These are phyloP conservation scores for Anastatica hierochuntica DNA, from an alignment of 345 rosid genomes.

Conservation along the genomic window DNA sequence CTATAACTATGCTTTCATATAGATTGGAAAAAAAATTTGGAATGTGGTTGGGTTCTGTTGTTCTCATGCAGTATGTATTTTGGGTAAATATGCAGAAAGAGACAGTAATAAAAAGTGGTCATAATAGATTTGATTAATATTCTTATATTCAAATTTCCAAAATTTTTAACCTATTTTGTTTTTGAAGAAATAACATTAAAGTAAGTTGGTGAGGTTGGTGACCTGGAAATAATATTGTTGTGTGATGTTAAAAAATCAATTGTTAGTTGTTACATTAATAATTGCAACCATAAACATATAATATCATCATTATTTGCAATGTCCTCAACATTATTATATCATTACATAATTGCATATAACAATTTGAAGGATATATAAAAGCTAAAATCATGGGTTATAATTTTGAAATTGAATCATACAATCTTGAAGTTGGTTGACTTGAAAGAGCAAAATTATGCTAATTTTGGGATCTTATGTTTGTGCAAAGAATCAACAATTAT, in stretches of 20 bases:
- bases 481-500: slow-evolving; percentile 19
- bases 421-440: slow-evolving; percentile 14
- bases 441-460: slow-evolving; percentile 2
- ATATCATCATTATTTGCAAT: too few relatives aligned
- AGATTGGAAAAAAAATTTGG: not conserved
- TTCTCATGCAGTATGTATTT: not conserved
- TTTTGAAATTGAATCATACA: not conserved
- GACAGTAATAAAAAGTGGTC: slow-evolving; percentile 21
- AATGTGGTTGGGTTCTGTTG: slow-evolving; percentile 8
- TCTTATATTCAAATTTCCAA: too few relatives aligned
- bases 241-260: slow-evolving; percentile 11
- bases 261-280: slow-evolving; percentile 12
- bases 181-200: slow-evolving; percentile 14
- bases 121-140: slow-evolving; percentile 4
- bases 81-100: slow-evolving; percentile 14
- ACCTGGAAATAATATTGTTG: not conserved
- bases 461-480: slow-evolving; percentile 25
- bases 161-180: not conserved
- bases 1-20: too few relatives aligned
- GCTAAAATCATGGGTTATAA: not conserved
- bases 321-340: too few relatives aligned
- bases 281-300: not conserved
- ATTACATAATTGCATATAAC: too few relatives aligned
- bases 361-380: too few relatives aligned
- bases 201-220: slow-evolving; percentile 18